Base-by-base conservation (phyloP, 306 rosid genomes). In the Casuarina cunninghamiana region DNA sequence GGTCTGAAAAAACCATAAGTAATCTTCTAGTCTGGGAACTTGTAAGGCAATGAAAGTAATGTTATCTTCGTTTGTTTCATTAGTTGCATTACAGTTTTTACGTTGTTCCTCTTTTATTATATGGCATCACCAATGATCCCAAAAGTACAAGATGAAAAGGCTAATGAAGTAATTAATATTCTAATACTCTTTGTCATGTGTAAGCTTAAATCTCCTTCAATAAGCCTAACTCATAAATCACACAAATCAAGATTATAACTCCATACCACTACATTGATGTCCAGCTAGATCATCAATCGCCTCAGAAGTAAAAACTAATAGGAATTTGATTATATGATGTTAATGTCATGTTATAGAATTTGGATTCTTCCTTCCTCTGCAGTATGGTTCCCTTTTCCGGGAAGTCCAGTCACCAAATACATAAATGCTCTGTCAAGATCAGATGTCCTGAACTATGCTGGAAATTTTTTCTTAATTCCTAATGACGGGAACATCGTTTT, bases 391-490 rank as follows among this genome's bases (percentile, higher is more conserved):
- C 17, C 51, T 65, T 51, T 49, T 12, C 38, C 12, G 70, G 39
- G 53, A 48, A 63, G 50, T 13, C 63, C 51, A 58, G 26, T 2
- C 72, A 73, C 17, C 72, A 43, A 53, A 46, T 53, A 53, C 62
- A 58, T 26, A 51, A 26, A 26, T 51, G 6, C 55, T 15, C 19
- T 26, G 78, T 68, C 51, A 8, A 48, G 51, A 48, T 48, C 12
- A 13, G 13, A 48, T 48, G 2, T 48, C 11, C 11, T 62, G 73
- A 73, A 68, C 49, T 45, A 58, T 12, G 38, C 21, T 54, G 68
- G 38, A 26, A 67, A 15, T 70, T 72, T 74, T 38, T 41, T 70
- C 44, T 32, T 69, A 63, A 57, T 55, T 61, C 55, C 68, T 60
- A 54, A n/a, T 51, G 38, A 21, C 65, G 68, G 44, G 76, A 62